These are phyloP conservation scores for Coleophoma crateriformis DNA, from an alignment of 2,329 filamentous ascomycete genomes.

Conservation along the genomic window DNA sequence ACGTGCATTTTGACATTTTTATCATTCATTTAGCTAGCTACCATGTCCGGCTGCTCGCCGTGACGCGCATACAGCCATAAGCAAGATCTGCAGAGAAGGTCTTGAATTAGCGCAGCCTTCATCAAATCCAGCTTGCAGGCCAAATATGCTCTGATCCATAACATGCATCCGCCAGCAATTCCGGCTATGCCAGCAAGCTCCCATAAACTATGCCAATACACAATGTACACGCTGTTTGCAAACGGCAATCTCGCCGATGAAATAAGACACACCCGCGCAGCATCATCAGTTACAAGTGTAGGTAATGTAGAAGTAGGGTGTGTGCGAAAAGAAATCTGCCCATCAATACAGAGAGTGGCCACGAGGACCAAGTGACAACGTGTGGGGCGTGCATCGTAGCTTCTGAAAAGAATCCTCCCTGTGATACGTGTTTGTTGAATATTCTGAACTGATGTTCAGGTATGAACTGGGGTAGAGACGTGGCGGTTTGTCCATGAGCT, in stretches of 20 bases:
- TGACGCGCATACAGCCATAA: conserved; percentile 7
- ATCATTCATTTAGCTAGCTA: conserved; percentile 12
- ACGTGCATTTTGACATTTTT: conserved; percentile 14
- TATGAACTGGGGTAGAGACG: conserved; percentile 22
- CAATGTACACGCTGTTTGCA: conserved; percentile 23
- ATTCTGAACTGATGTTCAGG: conserved; percentile 11
- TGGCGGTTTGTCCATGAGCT: conserved; percentile 10
- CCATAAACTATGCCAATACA: conserved; percentile 14
- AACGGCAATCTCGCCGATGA: conserved; percentile 21
- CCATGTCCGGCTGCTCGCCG: conserved; percentile 3
- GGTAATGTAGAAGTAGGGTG: conserved; percentile 18
- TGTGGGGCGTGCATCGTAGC: too few species aligned
- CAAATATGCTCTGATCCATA: conserved; percentile 5
- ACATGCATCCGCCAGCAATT: too few species aligned
- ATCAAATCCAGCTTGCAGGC: conserved; percentile 9
- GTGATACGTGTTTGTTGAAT: not conserved
- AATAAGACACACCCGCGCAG: conserved; percentile 23
- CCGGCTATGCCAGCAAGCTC: conserved; percentile 6
- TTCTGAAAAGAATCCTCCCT: not conserved
- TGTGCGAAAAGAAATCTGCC: conserved; percentile 19
- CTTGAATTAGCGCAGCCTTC: conserved; percentile 6
- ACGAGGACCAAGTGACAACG: not conserved
- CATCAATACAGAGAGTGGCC: conserved; percentile 15
- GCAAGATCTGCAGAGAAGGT: conserved; percentile 13
- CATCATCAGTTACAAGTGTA: conserved; percentile 25